Base-by-base conservation (phyloP, 108 stramenopile species). In the Licmophora abbreviata region DNA sequence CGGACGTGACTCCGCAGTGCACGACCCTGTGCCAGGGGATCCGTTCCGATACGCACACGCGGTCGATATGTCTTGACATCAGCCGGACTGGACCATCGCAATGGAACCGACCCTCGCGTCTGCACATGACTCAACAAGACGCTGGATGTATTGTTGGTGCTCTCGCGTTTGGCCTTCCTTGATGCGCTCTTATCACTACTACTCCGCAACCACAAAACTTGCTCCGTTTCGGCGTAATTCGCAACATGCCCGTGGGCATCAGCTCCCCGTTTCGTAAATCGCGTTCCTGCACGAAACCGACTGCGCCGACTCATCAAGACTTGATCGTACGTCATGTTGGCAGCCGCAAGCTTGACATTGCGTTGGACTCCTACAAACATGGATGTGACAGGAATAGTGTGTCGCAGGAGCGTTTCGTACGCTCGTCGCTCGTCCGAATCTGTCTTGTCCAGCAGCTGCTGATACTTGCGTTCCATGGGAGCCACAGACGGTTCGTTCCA, bases 221-320 rank as follows among this genome's bases (percentile, higher is more conserved):
- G 95, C 61, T 97, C 97, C n/a, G 93, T 95, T 73, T 97, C 97
- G 9, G 81, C 95, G 63, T 80, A 95, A 58, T 97, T 97, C 9
- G 97, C 95, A 21, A 88, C 92, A 31, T 79, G 68, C 5, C 97
- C 97, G 3, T 64, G 57, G n/a, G 62, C 79, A 73, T 97, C 95
- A 15, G 88, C 75, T 18, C 97, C 97, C 23, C 97, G 84, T 46
- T 70, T 62, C 35, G 85, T 95, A 63, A 96, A 97, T 33, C 97
- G 80, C 17, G 94, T 94, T 15, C 97, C 97, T 29, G 93, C 88
- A n/a, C 95, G 73, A 29, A 74, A 83, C 24, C 80, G 75, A 41
- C 84, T 88, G 32, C 97, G 68, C 7, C 97, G 61, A 43, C 88
- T 88, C 22, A 97, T 85, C 48, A 97, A 47, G 3, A 95, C 11